Conservation (phyloP, 192 early-diverging fungal genomes). For the Diversispora epigaea region DNA sequence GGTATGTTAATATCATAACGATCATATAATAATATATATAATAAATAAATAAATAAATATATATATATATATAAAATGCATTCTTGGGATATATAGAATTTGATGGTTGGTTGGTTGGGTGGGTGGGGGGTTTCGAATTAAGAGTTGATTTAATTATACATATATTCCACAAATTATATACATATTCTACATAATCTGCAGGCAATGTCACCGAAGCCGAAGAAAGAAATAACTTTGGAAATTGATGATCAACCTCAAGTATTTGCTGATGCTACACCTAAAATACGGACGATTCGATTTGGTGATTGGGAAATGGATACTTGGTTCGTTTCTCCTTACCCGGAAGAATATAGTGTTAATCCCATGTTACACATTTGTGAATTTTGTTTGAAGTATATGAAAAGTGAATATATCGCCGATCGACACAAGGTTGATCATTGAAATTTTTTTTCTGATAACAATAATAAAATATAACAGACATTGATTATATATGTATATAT, state of each 20-base stretch:
- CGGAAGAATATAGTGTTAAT: slow-evolving; percentile 90
- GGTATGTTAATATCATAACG: slow-evolving; percentile 7
- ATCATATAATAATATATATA: not conserved
- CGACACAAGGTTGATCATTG: slow-evolving; percentile 66
- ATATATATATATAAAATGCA: not conserved
- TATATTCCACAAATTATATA: not conserved
- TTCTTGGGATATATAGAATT: too few relatives aligned
- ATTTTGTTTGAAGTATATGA: slow-evolving; percentile 98
- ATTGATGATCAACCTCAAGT: slow-evolving; percentile 28
- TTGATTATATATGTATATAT: not conserved
- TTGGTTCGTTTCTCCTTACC: slow-evolving; percentile 96
- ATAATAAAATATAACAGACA: not conserved
- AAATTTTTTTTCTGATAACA: not conserved
- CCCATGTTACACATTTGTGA: slow-evolving; percentile 88
- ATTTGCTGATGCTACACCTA: slow-evolving; percentile 36
- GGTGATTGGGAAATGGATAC: slow-evolving; percentile 84
- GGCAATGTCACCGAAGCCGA: slow-evolving; percentile 21
- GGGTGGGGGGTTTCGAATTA: too few relatives aligned
- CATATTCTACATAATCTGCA: not conserved
- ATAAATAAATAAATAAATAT: too few relatives aligned
- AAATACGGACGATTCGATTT: slow-evolving; percentile 75
- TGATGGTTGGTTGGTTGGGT: too few relatives aligned
- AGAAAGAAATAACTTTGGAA: not conserved
- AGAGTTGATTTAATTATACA: not conserved
- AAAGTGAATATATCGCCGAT: slow-evolving; percentile 75